Evolutionary conservation across 2,329 filamentous ascomycete species (phyloP).

Genomic region (Claviceps purpurea): DNA sequence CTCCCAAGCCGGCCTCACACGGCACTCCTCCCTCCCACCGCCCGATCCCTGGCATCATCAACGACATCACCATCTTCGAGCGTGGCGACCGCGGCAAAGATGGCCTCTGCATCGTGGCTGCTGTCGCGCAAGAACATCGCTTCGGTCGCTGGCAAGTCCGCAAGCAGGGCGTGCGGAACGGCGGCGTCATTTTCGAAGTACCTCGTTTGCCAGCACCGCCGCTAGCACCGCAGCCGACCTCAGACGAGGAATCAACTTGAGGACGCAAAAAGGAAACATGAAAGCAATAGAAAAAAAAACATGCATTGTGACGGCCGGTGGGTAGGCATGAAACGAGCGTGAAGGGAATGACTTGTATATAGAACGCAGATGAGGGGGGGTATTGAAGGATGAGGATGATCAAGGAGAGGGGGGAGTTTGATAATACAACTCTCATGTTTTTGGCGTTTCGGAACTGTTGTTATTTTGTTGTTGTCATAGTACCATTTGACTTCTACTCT

Average conservation of each 20-base stretch:
- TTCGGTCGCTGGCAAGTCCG: slow-evolving; percentile 68
- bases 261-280: not conserved
- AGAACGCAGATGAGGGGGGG: too few relatives aligned
- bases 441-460: too few relatives aligned
- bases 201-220: slow-evolving; percentile 28
- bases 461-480: too few relatives aligned
- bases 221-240: not conserved
- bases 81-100: slow-evolving; percentile 62
- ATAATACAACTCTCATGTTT: too few relatives aligned
- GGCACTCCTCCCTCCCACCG: slow-evolving; percentile 5
- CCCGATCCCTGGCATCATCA: slow-evolving; percentile 62
- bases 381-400: too few relatives aligned
- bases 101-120: slow-evolving; percentile 74
- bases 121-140: slow-evolving; percentile 73
- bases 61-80: slow-evolving; percentile 80
- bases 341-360: too few relatives aligned
- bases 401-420: too few relatives aligned
- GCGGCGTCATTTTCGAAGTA: slow-evolving; percentile 79
- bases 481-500: too few relatives aligned
- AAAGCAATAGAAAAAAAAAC: not conserved
- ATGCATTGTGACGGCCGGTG: too few relatives aligned
- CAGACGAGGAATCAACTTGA: slow-evolving; percentile 11
- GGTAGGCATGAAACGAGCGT: too few relatives aligned
- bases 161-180: slow-evolving; percentile 54
- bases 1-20: not conserved